A percentile compares a stretch with the other conserved stretches of the same genome.
Conservation (phyloP, 345 rosid genomes). For the Rubroshorea leprosula region DNA sequence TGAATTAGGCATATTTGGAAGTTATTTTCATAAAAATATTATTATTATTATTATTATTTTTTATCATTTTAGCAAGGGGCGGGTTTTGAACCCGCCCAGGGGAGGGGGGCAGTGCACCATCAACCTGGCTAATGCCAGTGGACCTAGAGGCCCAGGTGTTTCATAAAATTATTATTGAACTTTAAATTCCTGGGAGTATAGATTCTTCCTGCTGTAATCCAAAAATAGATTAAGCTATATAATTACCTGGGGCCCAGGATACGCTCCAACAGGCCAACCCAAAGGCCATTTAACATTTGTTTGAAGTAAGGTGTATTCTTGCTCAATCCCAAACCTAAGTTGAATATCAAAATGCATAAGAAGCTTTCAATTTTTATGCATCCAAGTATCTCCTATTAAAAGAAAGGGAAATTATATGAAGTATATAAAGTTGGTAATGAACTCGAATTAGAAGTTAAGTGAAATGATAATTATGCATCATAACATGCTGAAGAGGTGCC, state of each 20-base stretch:
- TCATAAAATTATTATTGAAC: no score
- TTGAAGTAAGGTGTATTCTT: slow-evolving; percentile 95
- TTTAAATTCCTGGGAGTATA: no score
- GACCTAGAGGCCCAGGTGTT: no score
- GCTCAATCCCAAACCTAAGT: slow-evolving; percentile 89
- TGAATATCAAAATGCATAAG: slow-evolving; percentile 4
- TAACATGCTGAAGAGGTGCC: not conserved
- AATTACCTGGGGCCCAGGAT: slow-evolving; percentile 93
- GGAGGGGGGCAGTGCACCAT: no score
- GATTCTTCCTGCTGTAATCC: no score
- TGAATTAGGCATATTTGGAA: slow-evolving; percentile 16
- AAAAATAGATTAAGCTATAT: no score
- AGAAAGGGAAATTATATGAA: not conserved
- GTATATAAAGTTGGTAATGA: not conserved
- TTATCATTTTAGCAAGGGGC: no score
- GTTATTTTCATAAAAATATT: not conserved
- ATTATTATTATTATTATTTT: not conserved
- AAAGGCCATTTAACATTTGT: slow-evolving; percentile 87
- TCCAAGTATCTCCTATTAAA: not conserved
- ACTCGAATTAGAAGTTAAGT: no score
- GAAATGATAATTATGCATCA: no score
- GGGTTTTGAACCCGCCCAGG: no score
- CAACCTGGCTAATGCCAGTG: no score
- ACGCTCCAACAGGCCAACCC: slow-evolving; percentile 99
- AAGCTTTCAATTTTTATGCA: not conserved